Conservation (phyloP, 129 eudicot species). For the Smallanthus sonchifolius region DNA sequence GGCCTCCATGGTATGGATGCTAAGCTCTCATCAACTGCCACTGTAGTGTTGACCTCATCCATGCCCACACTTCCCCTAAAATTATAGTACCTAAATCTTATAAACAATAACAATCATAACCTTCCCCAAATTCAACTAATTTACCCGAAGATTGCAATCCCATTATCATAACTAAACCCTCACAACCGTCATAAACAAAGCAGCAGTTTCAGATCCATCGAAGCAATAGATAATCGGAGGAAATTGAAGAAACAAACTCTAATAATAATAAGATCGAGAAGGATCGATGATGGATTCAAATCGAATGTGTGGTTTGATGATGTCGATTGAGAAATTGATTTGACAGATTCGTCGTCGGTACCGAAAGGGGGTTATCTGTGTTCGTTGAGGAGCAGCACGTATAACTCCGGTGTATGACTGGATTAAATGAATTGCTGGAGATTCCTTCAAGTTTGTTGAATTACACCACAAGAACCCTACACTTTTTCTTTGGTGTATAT, state of each 20-base stretch:
- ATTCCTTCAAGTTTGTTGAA: neutral
- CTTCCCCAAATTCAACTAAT: neutral
- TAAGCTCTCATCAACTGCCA: slow-evolving; percentile 32
- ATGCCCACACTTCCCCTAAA: slow-evolving; percentile 26
- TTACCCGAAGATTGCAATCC: slow-evolving; percentile 1
- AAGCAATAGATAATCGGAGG: neutral
- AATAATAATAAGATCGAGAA: neutral
- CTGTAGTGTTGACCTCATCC: slow-evolving; percentile 54
- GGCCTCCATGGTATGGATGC: slow-evolving; percentile 63
- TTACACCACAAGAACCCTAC: neutral
- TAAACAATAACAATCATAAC: slow-evolving; percentile 1
- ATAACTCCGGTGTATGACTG: neutral
- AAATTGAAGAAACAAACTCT: neutral
- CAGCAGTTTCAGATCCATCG: slow-evolving; percentile 2
- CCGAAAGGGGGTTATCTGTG: neutral
- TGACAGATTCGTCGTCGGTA: neutral
- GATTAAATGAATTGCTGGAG: neutral
- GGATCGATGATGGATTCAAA: neutral
- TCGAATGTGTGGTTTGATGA: neutral
- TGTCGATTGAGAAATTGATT: neutral
- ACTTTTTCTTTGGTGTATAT: neutral
- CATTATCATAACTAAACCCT: slow-evolving; percentile 6
- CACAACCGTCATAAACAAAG: neutral
- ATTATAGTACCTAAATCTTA: neutral
- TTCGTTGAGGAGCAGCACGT: neutral